phyloP scores from a whole-genome alignment of 2,329 filamentous ascomycete species.

The Fusarium fracticaudum region DNA sequence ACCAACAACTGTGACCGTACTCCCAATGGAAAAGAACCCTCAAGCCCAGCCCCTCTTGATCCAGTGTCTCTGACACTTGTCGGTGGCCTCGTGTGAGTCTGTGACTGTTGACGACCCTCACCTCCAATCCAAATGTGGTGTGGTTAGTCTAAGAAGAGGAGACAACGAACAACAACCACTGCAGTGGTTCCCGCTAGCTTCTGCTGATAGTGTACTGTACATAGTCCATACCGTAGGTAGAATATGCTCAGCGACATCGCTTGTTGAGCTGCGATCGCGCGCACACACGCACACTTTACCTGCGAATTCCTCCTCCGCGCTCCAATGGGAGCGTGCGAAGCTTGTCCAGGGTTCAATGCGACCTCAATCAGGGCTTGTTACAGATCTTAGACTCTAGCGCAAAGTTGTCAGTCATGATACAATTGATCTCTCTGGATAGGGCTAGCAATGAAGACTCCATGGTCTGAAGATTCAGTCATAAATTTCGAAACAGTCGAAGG shows the following conservation, averaged over 20 bases:
- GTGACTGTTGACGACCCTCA: slow-evolving; percentile 34
- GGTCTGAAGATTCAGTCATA: slow-evolving; percentile 22
- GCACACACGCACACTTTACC: slow-evolving; percentile 31
- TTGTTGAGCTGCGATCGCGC: slow-evolving; percentile 31
- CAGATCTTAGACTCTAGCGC: slow-evolving; percentile 18
- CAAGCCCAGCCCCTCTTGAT: slow-evolving; percentile 38
- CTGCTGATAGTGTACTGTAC: neutral
- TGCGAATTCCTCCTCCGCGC: slow-evolving; percentile 18
- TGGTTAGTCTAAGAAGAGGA: slow-evolving; percentile 17
- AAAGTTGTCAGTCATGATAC: slow-evolving; percentile 22
- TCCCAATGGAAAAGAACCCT: slow-evolving; percentile 20
- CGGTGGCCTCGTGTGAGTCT: slow-evolving; percentile 31
- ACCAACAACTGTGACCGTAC: slow-evolving; percentile 37
- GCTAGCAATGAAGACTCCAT: neutral
- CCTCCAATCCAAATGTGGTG: slow-evolving; percentile 31
- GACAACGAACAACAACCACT: slow-evolving; percentile 15
- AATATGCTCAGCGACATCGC: slow-evolving; percentile 29
- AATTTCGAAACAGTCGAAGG: neutral
- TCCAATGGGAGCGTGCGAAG: slow-evolving; percentile 30
- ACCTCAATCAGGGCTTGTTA: slow-evolving; percentile 32
- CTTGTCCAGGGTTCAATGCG: slow-evolving; percentile 31
- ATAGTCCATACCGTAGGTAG: neutral
- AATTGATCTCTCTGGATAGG: neutral
- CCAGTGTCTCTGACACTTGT: slow-evolving; percentile 25
- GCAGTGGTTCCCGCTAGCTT: slow-evolving; percentile 32